Evolutionary conservation across 2,329 filamentous ascomycete species (phyloP).

Genomic region (Aspergillus thermomutatus): DNA sequence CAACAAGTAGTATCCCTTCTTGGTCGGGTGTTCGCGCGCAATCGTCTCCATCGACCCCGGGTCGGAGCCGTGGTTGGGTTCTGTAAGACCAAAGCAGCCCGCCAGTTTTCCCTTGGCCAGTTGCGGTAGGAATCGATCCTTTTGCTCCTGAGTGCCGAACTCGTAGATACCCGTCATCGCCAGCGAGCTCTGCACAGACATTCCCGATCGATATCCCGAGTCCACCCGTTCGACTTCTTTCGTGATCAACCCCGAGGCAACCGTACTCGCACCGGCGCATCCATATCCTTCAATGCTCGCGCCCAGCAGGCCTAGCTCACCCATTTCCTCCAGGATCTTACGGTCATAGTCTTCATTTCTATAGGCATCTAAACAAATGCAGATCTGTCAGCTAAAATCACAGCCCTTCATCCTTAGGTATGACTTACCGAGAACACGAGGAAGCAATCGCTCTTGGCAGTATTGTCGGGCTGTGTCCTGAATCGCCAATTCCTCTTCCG

Average conservation of each 20-base stretch:
- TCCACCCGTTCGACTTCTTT: slow-evolving; percentile 88
- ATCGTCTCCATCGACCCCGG: slow-evolving; percentile 86
- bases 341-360: slow-evolving; percentile 82
- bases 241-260: slow-evolving; percentile 86
- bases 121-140: slow-evolving; percentile 74
- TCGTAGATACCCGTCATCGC: slow-evolving; percentile 90
- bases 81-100: slow-evolving; percentile 85
- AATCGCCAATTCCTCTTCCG: slow-evolving; percentile 87
- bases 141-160: slow-evolving; percentile 81
- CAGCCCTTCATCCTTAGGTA: slow-evolving; percentile 1
- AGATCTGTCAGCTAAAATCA: not conserved
- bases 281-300: slow-evolving; percentile 84
- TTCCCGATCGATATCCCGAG: slow-evolving; percentile 85
- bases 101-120: slow-evolving; percentile 80
- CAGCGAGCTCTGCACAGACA: slow-evolving; percentile 91
- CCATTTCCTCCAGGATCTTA: slow-evolving; percentile 86
- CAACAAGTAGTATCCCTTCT: slow-evolving; percentile 75
- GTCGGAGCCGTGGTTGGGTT: slow-evolving; percentile 90
- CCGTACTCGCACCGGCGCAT: slow-evolving; percentile 82
- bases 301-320: slow-evolving; percentile 82
- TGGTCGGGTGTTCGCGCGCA: slow-evolving; percentile 78
- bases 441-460: slow-evolving; percentile 84
- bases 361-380: slow-evolving; percentile 64
- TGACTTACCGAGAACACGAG: slow-evolving; percentile 74
- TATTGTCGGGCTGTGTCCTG: slow-evolving; percentile 88